Evolutionary conservation across 2,329 filamentous ascomycete species (phyloP).

Genomic region (Metarhizium anisopliae): DNA sequence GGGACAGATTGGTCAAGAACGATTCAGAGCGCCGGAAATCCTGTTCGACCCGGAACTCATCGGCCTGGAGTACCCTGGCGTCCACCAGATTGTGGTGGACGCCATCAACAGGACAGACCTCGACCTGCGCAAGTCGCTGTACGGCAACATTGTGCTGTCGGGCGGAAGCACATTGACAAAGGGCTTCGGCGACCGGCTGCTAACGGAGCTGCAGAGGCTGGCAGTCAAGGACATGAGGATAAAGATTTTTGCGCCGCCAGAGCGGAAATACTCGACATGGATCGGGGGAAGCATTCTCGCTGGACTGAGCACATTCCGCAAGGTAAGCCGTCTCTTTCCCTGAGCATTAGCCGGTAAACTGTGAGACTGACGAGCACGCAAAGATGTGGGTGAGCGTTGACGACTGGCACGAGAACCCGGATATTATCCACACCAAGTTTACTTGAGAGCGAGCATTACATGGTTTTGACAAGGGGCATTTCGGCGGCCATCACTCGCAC

Average conservation of each 20-base stretch:
- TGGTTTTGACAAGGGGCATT: too few relatives aligned
- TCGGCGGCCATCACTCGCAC: background rate
- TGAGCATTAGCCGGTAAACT: background rate
- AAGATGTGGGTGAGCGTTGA: slow-evolving; percentile 99
- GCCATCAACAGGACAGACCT: slow-evolving; percentile 92
- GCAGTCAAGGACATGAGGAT: slow-evolving; percentile 99
- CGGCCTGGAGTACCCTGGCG: slow-evolving; percentile 88
- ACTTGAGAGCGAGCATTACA: slow-evolving; percentile 42
- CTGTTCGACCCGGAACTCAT: slow-evolving; percentile 97
- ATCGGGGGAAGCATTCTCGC: slow-evolving; percentile 97
- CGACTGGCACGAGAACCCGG: slow-evolving; percentile 99
- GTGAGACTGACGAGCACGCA: slow-evolving; percentile 28
- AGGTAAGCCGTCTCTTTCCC: slow-evolving; percentile 49
- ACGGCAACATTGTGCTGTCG: slow-evolving; percentile 93
- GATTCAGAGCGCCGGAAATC: slow-evolving; percentile 93
- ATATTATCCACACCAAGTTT: slow-evolving; percentile 98
- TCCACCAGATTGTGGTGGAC: slow-evolving; percentile 97
- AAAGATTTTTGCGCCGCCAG: slow-evolving; percentile 96
- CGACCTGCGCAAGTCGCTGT: slow-evolving; percentile 87
- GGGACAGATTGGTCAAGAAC: slow-evolving; percentile 72
- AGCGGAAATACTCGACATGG: slow-evolving; percentile 98
- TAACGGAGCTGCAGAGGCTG: slow-evolving; percentile 85
- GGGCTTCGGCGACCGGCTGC: slow-evolving; percentile 86
- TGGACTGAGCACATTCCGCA: slow-evolving; percentile 94
- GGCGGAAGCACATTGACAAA: slow-evolving; percentile 94